phyloP scores from a whole-genome alignment of 2,329 filamentous ascomycete species.

The Apiospora malaysiana region DNA sequence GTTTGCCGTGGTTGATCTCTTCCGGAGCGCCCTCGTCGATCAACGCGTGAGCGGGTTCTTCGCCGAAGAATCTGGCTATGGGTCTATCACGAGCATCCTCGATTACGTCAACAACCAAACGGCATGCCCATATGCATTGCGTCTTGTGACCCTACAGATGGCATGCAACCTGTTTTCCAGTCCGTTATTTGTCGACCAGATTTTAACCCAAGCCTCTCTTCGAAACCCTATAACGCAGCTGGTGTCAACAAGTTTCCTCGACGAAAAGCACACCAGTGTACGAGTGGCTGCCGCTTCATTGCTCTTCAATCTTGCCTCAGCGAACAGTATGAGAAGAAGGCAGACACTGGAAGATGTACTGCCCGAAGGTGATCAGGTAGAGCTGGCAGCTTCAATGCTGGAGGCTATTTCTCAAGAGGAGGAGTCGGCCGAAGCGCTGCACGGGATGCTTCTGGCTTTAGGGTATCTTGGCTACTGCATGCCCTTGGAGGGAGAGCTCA shows the following conservation, averaged over 20 bases:
- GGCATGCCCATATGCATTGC: constrained; percentile 77
- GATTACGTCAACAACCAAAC: constrained; percentile 61
- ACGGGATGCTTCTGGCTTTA: constrained; percentile 76
- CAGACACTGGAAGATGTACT: constrained; percentile 64
- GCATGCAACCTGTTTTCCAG: constrained; percentile 85
- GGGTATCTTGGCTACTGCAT: constrained; percentile 78
- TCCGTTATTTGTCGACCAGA: constrained; percentile 69
- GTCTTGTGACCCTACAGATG: constrained; percentile 83
- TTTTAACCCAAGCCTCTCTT: constrained; percentile 59
- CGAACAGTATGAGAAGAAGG: constrained; percentile 70
- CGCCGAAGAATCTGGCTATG: constrained; percentile 73
- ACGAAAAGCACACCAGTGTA: constrained; percentile 74
- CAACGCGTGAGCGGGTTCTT: constrained; percentile 81
- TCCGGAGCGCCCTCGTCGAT: constrained; percentile 79
- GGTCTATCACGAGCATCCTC: constrained; percentile 67
- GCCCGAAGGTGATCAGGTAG: constrained; percentile 74
- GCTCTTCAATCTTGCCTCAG: constrained; percentile 79
- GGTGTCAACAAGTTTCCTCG: constrained; percentile 78
- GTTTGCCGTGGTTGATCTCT: constrained; percentile 85
- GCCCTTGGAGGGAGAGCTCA: constrained; percentile 73
- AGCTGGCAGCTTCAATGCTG: constrained; percentile 79
- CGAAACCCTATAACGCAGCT: constrained; percentile 68
- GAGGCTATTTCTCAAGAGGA: constrained; percentile 71
- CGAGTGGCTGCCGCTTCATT: constrained; percentile 83
- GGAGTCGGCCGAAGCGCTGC: constrained; percentile 72